These are phyloP conservation scores for Trematosphaeria pertusa DNA, from an alignment of 2,329 filamentous ascomycete genomes.

Conservation along the genomic window DNA sequence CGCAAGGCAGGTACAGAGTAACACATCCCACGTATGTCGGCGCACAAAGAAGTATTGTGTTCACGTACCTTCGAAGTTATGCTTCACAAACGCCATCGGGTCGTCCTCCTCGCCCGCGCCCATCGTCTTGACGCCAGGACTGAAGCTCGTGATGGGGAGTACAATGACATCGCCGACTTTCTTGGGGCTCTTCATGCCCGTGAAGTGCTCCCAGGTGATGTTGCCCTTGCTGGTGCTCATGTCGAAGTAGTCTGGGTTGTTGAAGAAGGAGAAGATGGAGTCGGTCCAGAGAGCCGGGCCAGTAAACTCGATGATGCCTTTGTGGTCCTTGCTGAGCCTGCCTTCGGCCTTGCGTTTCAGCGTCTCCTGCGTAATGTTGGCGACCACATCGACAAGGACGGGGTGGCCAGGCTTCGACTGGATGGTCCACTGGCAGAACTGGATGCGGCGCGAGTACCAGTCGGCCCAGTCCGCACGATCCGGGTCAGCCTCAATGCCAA, in stretches of 20 bases:
- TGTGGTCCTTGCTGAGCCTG: slow-evolving; percentile 69
- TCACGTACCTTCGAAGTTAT: slow-evolving; percentile 86
- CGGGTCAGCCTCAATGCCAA: slow-evolving; percentile 96
- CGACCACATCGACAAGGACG: slow-evolving; percentile 84
- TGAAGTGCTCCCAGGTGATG: slow-evolving; percentile 88
- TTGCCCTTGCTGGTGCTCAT: slow-evolving; percentile 72
- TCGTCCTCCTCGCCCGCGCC: slow-evolving; percentile 86
- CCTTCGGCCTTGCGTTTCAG: slow-evolving; percentile 74
- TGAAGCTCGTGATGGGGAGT: slow-evolving; percentile 95
- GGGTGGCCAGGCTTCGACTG: slow-evolving; percentile 95
- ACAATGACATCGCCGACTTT: slow-evolving; percentile 94
- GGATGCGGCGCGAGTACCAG: slow-evolving; percentile 95
- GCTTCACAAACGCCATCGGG: slow-evolving; percentile 96
- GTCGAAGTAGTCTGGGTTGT: slow-evolving; percentile 87
- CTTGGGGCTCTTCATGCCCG: slow-evolving; percentile 80
- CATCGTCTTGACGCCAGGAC: slow-evolving; percentile 93
- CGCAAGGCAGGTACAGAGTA: slow-evolving; percentile 2
- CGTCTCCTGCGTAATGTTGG: slow-evolving; percentile 83
- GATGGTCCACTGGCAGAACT: slow-evolving; percentile 99
- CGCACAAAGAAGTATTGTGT: slow-evolving; percentile 1
- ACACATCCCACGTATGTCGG: neutral
- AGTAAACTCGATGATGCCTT: slow-evolving; percentile 89
- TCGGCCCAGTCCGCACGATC: slow-evolving; percentile 90
- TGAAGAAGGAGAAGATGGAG: slow-evolving; percentile 89
- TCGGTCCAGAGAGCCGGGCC: slow-evolving; percentile 97